phyloP scores from a whole-genome alignment of 2,329 filamentous ascomycete species.

The Trichophyton mentagrophytes region DNA sequence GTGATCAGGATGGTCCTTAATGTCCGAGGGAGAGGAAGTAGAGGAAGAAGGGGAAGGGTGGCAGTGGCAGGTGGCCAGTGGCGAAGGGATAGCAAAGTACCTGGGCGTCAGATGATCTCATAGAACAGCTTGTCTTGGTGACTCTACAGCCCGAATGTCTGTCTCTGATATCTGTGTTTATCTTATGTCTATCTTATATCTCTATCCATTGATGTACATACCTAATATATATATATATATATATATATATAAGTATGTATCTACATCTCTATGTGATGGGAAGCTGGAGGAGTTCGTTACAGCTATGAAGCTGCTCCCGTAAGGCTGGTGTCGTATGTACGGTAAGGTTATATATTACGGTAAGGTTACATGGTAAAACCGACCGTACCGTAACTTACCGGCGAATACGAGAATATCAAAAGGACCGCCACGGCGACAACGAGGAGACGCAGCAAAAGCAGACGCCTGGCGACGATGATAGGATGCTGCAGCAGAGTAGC shows the following conservation, averaged over 20 bases:
- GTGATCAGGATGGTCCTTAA: conserved; percentile 2
- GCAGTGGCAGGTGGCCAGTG: conserved; percentile 1
- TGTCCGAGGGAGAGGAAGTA: neutral
- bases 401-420: neutral
- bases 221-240: neutral
- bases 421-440: neutral
- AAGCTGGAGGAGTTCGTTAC: neutral
- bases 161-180: neutral
- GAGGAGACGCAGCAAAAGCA: neutral
- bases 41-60: neutral
- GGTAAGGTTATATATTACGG: neutral
- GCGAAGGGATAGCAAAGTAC: neutral
- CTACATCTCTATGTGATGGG: neutral
- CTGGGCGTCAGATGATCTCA: conserved; percentile 1
- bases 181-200: neutral
- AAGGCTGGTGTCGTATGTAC: neutral
- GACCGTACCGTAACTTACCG: neutral
- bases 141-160: neutral
- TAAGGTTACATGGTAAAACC: neutral
- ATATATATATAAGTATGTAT: neutral
- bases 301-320: neutral
- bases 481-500: neutral
- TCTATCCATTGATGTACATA: neutral
- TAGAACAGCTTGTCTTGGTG: neutral
- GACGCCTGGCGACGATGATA: neutral